Base-by-base conservation (phyloP, 108 stramenopile species). In the Cyclotella sp. region DNA sequence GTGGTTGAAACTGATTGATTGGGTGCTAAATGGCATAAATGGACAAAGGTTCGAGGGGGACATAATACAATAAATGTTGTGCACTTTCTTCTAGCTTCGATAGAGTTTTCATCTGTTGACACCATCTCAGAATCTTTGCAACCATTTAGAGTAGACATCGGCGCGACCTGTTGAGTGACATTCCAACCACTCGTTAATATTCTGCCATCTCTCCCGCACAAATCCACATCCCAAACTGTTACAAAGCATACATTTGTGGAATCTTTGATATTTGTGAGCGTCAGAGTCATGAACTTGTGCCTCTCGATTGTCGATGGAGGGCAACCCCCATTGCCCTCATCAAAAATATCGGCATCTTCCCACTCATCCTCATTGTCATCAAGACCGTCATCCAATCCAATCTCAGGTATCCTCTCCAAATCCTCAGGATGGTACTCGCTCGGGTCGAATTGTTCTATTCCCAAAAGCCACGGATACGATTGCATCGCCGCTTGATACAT, bases 51-150 rank as follows among this genome's bases (percentile, higher is more conserved):
- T 59, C 59, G 68, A 22, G 93, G 90, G 5, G 93, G 93, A 43
- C 90, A 91, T 15, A 91, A 76, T 16, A 94, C 82, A 54, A 94
- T 91, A 71, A 94, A 88, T 27, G 93, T 94, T 16, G 87, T 81
- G 63, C 91, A 91, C 45, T 75, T 69, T 63, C 80, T 47, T 43
- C 63, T 42, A 26, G 16, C 55, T 18, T 70, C 66, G 47, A 28
- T 40, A 14, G 41, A 47, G 7, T 39, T 46, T 19, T 26, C 41
- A 30, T 9, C 60, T 28, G 22, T 0, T 6, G 14, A 27, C 16
- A 57, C 57, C 4, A 22, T 40, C 27, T 43, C 51, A 8, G 54
- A 15, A 6, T 46, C 51, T 15, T 18, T 52, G 16, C 29, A 18
- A 12, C 39, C 62, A 39, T 39, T 34, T 18, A 6, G 40, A n/a